Evolutionary conservation across 2,329 filamentous ascomycete genomes (phyloP).

Genomic region (Moelleriella libera): DNA sequence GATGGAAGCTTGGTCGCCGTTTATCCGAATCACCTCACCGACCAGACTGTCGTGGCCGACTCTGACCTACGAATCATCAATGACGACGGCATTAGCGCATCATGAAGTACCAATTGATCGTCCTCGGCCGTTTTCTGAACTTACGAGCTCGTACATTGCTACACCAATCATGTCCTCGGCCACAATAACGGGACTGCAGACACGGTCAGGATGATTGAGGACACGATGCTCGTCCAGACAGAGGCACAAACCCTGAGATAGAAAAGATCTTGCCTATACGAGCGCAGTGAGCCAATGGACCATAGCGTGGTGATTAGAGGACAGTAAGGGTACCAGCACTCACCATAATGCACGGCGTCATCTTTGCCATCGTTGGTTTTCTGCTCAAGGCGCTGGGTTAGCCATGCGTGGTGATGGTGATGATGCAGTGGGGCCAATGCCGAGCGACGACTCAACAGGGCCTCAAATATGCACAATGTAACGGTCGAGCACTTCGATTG

Average conservation of each 20-base stretch:
- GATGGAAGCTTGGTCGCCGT: slow-evolving; percentile 86
- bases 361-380: slow-evolving; percentile 21
- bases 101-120: too few relatives aligned
- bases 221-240: not conserved
- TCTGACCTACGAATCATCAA: slow-evolving; percentile 46
- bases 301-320: not conserved
- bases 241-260: slow-evolving; percentile 40
- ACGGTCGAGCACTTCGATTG: slow-evolving; percentile 1
- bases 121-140: slow-evolving; percentile 12
- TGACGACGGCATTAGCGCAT: not conserved
- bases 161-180: slow-evolving; percentile 98
- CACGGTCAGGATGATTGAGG: slow-evolving; percentile 7
- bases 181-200: slow-evolving; percentile 69
- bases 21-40: slow-evolving; percentile 97
- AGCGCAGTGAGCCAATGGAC: slow-evolving; percentile 1
- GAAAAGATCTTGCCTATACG: slow-evolving; percentile 46
- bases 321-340: slow-evolving; percentile 7
- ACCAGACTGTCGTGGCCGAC: slow-evolving; percentile 87
- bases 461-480: not conserved
- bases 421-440: slow-evolving; percentile 6
- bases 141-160: slow-evolving; percentile 97
- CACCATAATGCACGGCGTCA: slow-evolving; percentile 26
- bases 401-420: slow-evolving; percentile 4
- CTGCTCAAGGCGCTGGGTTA: slow-evolving; percentile 10
- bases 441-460: slow-evolving; percentile 2